Conservation (phyloP, 1,284 basidiomycete species). For the Trichosporon inkin region DNA sequence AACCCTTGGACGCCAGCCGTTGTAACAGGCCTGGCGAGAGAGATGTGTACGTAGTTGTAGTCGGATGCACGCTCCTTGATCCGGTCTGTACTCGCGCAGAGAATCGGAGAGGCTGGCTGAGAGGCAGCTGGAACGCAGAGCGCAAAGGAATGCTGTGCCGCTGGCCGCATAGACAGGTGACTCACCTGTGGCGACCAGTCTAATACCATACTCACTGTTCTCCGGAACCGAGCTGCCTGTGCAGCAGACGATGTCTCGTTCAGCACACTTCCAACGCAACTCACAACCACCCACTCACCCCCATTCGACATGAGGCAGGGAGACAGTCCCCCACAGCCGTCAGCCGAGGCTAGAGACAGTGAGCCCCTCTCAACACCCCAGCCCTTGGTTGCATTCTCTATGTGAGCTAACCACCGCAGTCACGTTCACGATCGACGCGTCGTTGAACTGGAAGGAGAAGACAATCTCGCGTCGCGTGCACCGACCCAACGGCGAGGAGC, state of each 20-base stretch:
- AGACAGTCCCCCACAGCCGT: neutral
- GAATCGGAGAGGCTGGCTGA: neutral
- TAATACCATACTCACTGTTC: neutral
- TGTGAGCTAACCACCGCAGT: neutral
- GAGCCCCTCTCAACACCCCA: neutral
- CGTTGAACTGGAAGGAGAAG: neutral
- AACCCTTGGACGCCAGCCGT: neutral
- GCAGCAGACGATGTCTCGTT: too few relatives aligned
- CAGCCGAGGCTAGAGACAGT: neutral
- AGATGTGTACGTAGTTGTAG: neutral
- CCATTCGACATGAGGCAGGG: neutral
- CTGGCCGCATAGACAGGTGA: neutral
- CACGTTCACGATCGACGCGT: neutral
- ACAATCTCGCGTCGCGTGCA: neutral
- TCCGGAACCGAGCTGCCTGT: too few relatives aligned
- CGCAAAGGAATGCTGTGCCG: neutral
- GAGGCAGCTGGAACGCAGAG: neutral
- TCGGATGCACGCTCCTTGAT: neutral
- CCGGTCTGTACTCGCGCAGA: too few relatives aligned
- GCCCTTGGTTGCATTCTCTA: neutral
- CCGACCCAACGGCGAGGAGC: neutral
- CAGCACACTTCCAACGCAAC: too few relatives aligned
- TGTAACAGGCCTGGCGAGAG: too few relatives aligned
- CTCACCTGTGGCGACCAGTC: too few relatives aligned
- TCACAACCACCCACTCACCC: neutral